Evolutionary conservation across 805 yeast genomes (phyloP).

Genomic region (Saccharomycopsis selenospora): DNA sequence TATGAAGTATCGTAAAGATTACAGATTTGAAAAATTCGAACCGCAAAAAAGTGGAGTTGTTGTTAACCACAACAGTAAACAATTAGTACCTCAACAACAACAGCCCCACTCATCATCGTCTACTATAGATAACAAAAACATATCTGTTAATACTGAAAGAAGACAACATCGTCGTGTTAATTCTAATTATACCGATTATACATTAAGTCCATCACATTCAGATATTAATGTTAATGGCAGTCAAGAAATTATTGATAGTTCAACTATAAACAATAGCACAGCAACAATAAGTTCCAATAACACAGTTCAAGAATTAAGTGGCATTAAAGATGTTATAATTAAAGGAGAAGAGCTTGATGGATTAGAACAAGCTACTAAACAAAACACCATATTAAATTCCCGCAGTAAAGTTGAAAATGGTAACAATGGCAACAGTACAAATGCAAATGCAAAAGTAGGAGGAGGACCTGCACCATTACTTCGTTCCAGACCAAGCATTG

Average conservation of each 20-base stretch:
- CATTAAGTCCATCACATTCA: background rate
- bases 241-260: conserved; percentile 1
- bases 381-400: conserved; percentile 17
- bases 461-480: background rate
- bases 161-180: background rate
- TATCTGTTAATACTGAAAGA: background rate
- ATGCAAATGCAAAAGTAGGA: no score
- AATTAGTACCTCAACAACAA: background rate
- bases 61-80: background rate
- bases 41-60: no score
- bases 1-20: background rate
- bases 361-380: conserved; percentile 6
- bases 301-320: conserved; percentile 4
- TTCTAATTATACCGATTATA: conserved; percentile 11
- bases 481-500: background rate
- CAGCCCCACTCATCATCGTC: no score
- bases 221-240: background rate
- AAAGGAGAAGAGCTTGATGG: background rate
- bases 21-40: background rate
- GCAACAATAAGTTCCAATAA: conserved; percentile 14
- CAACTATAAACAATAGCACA: conserved; percentile 14
- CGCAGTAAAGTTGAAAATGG: background rate
- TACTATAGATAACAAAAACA: no score
- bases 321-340: no score
- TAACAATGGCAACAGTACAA: background rate